Base-by-base conservation (phyloP, 805 yeast species). In the Ogataea populi-albae region DNA sequence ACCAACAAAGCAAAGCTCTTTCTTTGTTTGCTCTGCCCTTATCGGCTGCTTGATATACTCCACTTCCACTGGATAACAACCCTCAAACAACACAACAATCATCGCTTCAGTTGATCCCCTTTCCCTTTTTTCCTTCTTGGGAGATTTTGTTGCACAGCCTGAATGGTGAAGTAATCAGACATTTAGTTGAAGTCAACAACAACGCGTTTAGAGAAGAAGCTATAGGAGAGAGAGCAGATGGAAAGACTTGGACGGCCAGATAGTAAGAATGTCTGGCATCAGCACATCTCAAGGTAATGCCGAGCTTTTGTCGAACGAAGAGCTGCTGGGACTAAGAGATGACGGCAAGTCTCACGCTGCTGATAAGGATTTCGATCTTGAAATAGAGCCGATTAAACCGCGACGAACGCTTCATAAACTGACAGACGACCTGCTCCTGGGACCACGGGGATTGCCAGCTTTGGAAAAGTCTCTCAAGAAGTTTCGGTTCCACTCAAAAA, bases 401-500 rank as follows among this genome's bases (percentile, higher is more conserved):
- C 47, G 60, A 12, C 50, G 61, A 26, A 50, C 52, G 29, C 14
- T 47, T n/a, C 73, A 71, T 26, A 73, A 69, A 36, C 55, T 84
- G 21, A 77, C 76, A 11, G 73, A 72, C 6, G 73, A 68, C 12
- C 66, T 72, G 23, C 59, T 83, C 34, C 50, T 77, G 5, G 64
- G 75, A 3, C 61, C 62, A 3, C 59, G 69, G n/a, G 93, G 91
- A 1, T 53, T 84, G 26, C 79, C 81, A 1, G 62, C 63, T 32
- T 39, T 83, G n/a, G 54, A 66, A 25, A 55, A 56, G 34, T 54
- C 62, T 26, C 64, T 65, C 2, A 58, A 51, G 20, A 48, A 57
- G 11, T 54, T 63, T 34, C 57, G 59, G 31, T 66, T 68, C 33
- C 51, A 63, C 6, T 43, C 40, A 19, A 23, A 51, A 40, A 27